Evolutionary conservation across 2,329 filamentous ascomycete species (phyloP).

Genomic region (Fusarium keratoplasticum): DNA sequence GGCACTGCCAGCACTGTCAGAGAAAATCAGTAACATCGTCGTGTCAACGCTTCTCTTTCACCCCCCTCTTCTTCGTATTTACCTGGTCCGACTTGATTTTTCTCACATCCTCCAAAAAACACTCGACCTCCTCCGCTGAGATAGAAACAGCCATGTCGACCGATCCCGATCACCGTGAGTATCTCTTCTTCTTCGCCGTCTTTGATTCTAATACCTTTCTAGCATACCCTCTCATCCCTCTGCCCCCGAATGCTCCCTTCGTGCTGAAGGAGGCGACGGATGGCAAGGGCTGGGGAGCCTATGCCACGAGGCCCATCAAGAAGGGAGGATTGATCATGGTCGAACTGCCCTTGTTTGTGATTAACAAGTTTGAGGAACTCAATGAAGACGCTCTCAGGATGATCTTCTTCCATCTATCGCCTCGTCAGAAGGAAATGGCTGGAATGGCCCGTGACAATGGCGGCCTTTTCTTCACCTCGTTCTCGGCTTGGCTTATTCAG

Average conservation of each 20-base stretch:
- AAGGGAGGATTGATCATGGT: neutral
- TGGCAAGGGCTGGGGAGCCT: neutral
- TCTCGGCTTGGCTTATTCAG: neutral
- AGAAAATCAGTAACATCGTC: neutral
- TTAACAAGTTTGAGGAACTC: too few species aligned
- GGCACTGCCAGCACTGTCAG: neutral
- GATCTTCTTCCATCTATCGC: neutral
- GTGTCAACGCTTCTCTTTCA: neutral
- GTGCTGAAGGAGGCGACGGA: neutral
- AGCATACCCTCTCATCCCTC: neutral
- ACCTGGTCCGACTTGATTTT: neutral
- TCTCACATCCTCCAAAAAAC: neutral
- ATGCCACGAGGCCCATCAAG: neutral
- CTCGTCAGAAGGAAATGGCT: neutral
- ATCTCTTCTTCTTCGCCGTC: neutral
- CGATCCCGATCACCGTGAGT: neutral
- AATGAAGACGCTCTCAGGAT: too few species aligned
- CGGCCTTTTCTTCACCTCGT: neutral
- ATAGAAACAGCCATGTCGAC: neutral
- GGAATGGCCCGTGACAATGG: neutral
- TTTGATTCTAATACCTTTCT: neutral
- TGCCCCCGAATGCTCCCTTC: neutral
- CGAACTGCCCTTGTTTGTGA: neutral
- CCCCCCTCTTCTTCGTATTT: neutral
- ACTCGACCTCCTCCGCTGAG: neutral